Percentiles rank a stretch among this genome's conserved stretches.
These are phyloP conservation scores for Dothideomycetidae sp. DNA, from an alignment of 2,329 filamentous ascomycete species.

Conservation along the genomic window DNA sequence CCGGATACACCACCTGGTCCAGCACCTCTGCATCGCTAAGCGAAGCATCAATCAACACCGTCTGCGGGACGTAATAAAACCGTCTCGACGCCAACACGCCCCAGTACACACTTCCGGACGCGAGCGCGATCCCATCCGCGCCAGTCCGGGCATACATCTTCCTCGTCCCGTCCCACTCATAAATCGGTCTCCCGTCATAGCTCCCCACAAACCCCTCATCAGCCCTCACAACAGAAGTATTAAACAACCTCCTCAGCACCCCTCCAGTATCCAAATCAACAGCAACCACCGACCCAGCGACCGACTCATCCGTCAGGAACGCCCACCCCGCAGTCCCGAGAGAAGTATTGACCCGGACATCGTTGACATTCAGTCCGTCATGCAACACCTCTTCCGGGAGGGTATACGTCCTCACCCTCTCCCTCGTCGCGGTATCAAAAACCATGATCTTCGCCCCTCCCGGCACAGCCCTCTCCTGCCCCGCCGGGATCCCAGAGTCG, in stretches of 20 bases:
- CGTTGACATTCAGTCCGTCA: slow-evolving; percentile 28
- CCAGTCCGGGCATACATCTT: slow-evolving; percentile 15
- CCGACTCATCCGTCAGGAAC: slow-evolving; percentile 29
- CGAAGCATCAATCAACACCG: slow-evolving; percentile 20
- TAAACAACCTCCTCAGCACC: slow-evolving; percentile 25
- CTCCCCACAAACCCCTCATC: slow-evolving; percentile 28
- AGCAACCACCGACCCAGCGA: slow-evolving; percentile 25
- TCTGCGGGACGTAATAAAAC: slow-evolving; percentile 29
- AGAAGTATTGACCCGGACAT: slow-evolving; percentile 31
- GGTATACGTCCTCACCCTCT: slow-evolving; percentile 24
- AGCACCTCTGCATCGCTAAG: slow-evolving; percentile 25
- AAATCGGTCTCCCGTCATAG: slow-evolving; percentile 21
- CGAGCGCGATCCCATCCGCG: slow-evolving; percentile 25
- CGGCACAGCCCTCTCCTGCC: slow-evolving; percentile 19
- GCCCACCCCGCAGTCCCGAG: slow-evolving; percentile 27
- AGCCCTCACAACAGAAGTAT: slow-evolving; percentile 25
- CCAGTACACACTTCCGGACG: slow-evolving; percentile 30
- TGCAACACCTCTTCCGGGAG: slow-evolving; percentile 24
- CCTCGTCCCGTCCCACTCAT: slow-evolving; percentile 18
- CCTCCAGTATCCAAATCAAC: slow-evolving; percentile 26
- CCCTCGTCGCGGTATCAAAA: slow-evolving; percentile 24
- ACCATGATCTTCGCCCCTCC: slow-evolving; percentile 31
- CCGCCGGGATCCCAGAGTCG: slow-evolving; percentile 27
- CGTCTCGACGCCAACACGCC: slow-evolving; percentile 28
- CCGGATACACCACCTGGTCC: slow-evolving; percentile 25